Evolutionary conservation across 441 rosid genomes (phyloP).

Genomic region (Capsella rubella): DNA sequence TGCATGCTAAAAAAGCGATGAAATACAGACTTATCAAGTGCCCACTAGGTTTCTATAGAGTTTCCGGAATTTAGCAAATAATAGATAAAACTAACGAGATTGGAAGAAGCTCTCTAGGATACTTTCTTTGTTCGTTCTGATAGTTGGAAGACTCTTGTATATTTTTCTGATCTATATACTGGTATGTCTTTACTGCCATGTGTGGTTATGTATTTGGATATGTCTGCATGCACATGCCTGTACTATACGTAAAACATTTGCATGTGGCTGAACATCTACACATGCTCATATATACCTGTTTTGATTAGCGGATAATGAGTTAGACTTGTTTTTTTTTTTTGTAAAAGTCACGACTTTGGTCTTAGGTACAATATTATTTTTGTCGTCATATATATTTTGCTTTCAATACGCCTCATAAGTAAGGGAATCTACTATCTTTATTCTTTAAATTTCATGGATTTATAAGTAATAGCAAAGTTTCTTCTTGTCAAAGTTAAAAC

Average conservation of each 20-base stretch:
- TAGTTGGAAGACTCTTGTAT: slow-evolving; percentile 14
- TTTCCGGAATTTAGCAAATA: slow-evolving; percentile 28
- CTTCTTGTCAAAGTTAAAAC: too few species aligned
- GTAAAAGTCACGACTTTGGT: slow-evolving; percentile 35
- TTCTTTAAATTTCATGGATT: slow-evolving; percentile 4
- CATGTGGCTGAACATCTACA: slow-evolving; percentile 26
- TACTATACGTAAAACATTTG: slow-evolving; percentile 17
- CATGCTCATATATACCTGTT: slow-evolving; percentile 22
- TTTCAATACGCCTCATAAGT: not conserved
- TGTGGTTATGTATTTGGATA: slow-evolving; percentile 5
- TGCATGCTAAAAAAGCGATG: too few species aligned
- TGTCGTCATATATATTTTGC: slow-evolving; percentile 41
- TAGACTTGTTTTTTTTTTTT: slow-evolving; percentile 28
- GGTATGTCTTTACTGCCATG: slow-evolving; percentile 1
- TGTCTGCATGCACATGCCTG: not conserved
- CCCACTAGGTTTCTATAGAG: slow-evolving; percentile 3
- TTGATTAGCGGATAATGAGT: slow-evolving; percentile 22
- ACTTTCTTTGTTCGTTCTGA: slow-evolving; percentile 22
- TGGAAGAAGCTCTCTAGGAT: slow-evolving; percentile 31
- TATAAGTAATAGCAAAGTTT: too few species aligned
- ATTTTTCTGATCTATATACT: slow-evolving; percentile 14
- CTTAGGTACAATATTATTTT: slow-evolving; percentile 70
- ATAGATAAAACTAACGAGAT: not conserved
- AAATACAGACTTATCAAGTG: too few species aligned
- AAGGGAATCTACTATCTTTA: slow-evolving; percentile 4